These are phyloP conservation scores for Paramarasmius palmivorus DNA, from an alignment of 1,284 basidiomycete genomes.

Conservation along the genomic window DNA sequence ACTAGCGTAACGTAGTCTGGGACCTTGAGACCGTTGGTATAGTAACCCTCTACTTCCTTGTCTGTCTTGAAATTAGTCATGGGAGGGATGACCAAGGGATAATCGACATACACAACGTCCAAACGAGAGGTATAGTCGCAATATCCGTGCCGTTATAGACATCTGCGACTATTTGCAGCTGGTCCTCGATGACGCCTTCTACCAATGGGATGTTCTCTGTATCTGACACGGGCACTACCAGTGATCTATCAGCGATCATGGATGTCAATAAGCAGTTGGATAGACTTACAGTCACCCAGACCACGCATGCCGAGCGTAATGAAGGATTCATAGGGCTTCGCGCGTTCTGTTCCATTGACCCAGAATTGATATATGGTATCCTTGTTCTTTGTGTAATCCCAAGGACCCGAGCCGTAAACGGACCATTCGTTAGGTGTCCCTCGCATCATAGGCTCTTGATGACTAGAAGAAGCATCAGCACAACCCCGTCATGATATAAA, in stretches of 20 bases:
- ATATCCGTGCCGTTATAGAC: conserved; percentile 53
- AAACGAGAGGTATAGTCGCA: conserved; percentile 60
- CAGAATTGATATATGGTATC: conserved; percentile 60
- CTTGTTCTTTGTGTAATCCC: conserved; percentile 60
- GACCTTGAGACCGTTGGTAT: conserved; percentile 57
- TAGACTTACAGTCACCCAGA: conserved; percentile 50
- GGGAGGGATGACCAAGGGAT: neutral
- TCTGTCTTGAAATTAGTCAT: conserved; percentile 27
- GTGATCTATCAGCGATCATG: neutral
- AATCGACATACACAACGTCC: conserved; percentile 54
- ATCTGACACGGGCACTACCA: conserved; percentile 51
- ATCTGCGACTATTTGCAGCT: conserved; percentile 60
- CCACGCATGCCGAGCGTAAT: conserved; percentile 71
- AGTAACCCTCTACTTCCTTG: conserved; percentile 71
- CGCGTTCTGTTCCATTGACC: conserved; percentile 55
- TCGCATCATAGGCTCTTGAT: conserved; percentile 69
- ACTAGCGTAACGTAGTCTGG: conserved; percentile 58
- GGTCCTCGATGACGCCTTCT: conserved; percentile 58
- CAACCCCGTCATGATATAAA: neutral
- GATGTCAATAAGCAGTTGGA: neutral
- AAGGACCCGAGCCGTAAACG: conserved; percentile 53
- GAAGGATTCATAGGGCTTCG: conserved; percentile 57
- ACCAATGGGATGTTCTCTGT: conserved; percentile 51
- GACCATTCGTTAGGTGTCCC: conserved; percentile 62
- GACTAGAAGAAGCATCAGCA: conserved; percentile 33